Percentiles rank a stretch among this genome's conserved stretches.
These are phyloP conservation scores for Verticillium alfalfae DNA, from an alignment of 2,329 filamentous ascomycete species.

Conservation along the genomic window DNA sequence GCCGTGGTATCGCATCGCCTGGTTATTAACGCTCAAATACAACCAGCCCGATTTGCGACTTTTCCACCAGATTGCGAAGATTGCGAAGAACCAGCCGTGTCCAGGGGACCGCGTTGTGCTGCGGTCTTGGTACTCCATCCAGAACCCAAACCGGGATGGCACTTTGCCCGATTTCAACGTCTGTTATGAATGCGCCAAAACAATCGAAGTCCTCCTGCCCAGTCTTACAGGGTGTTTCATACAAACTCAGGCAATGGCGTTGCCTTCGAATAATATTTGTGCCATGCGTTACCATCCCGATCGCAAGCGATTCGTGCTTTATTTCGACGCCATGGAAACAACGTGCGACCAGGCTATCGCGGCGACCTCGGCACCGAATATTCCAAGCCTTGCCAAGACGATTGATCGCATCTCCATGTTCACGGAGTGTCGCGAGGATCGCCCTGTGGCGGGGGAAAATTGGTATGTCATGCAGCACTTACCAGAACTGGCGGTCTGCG, in stretches of 20 bases:
- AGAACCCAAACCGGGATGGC: conserved; percentile 58
- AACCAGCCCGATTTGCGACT: conserved; percentile 60
- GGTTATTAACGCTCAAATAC: conserved; percentile 72
- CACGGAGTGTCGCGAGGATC: conserved; percentile 61
- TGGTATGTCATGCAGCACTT: conserved; percentile 78
- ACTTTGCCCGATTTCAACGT: conserved; percentile 67
- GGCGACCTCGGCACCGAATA: conserved; percentile 44
- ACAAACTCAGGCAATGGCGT: conserved; percentile 38
- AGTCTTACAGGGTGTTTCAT: conserved; percentile 63
- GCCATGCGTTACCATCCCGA: conserved; percentile 57
- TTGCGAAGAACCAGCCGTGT: conserved; percentile 45
- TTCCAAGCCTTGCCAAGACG: conserved; percentile 58
- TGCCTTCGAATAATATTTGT: conserved; percentile 53
- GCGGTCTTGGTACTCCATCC: conserved; percentile 71
- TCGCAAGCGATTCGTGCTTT: conserved; percentile 49
- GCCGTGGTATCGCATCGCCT: conserved; percentile 80
- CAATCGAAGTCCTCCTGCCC: conserved; percentile 69
- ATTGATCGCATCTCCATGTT: conserved; percentile 52
- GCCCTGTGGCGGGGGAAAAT: conserved; percentile 51
- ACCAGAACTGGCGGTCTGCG: conserved; percentile 76
- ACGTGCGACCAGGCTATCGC: conserved; percentile 44
- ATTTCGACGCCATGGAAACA: conserved; percentile 56
- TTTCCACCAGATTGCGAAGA: conserved; percentile 59
- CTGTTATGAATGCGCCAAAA: conserved; percentile 68
- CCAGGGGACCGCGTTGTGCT: conserved; percentile 47